Evolutionary conservation across 2,329 filamentous ascomycete genomes (phyloP), one percentile per base, ranked within the genome.

Genomic region (Stachybotrys chartarum): DNA sequence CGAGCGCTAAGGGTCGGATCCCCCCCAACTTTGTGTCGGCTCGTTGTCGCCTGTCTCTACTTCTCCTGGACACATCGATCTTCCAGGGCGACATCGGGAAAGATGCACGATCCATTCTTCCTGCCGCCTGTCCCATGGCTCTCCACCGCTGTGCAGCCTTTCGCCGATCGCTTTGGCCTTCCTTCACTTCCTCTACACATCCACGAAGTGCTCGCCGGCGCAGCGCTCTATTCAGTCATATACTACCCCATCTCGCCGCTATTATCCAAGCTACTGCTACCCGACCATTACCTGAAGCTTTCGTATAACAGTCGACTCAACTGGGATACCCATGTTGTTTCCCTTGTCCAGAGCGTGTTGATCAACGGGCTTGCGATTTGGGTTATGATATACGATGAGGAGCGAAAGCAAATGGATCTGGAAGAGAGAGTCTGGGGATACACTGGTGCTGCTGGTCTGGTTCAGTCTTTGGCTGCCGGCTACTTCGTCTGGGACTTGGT

Each of bases 271-370:
- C 66, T 75, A 55, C 68, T 91, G 57, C 84, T 87, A 60, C 83
- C 87, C 3, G 63, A 76, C 50, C 77, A 81, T 61, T 94, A 94
- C 73, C 68, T 75, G 35, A 78, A 90, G 62, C 81, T 84, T 51
- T 73, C 76, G 30, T 78, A 81, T 55, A 89, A 87, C 55, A 81
- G 80, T 66, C 72, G 72, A 49, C 77, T 91, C 59, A 94, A 88
- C 77, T 94, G 90, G 90, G 85, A 95, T 69, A 86, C 91, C 30
- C 90, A 93, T 68, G 85, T 93, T 55, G 90, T 94, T 35, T 91
- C 88, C n/a, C 80, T 94, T 61, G 77, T 90, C 55, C 90, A 95
- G 78, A 87, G 85, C 68, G 75, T 79, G 35, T 72, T 90, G 55
- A 89, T 95, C 73, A 90, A 87, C 69, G 68, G 62, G 51, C 73